Percentiles rank a stretch among this genome's conserved stretches.
phyloP scores from a whole-genome alignment of 352 stramenopile species.

The Saprolegnia parasitica region DNA sequence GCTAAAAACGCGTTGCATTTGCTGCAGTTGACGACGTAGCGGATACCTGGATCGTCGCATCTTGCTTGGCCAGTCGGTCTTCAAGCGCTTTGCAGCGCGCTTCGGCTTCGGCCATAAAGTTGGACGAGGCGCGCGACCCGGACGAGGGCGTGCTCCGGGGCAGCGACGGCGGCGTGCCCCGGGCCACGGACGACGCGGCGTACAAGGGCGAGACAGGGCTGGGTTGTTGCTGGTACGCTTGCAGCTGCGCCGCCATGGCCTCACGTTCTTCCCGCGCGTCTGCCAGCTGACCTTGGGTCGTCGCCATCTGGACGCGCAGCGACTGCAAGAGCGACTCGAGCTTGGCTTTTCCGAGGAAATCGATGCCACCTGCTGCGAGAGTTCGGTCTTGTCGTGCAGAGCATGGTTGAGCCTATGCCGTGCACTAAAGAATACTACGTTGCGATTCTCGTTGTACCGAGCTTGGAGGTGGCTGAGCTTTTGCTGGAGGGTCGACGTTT shows the following conservation, averaged over 20 bases:
- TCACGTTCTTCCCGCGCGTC: slow-evolving; percentile 71
- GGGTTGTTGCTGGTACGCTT: slow-evolving; percentile 20
- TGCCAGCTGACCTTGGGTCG: slow-evolving; percentile 52
- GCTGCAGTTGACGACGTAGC: slow-evolving; percentile 1
- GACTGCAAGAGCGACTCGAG: slow-evolving; percentile 61
- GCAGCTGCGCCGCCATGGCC: slow-evolving; percentile 69
- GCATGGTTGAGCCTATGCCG: slow-evolving; percentile 50
- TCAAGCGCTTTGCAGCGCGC: slow-evolving; percentile 73
- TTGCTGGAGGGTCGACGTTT: slow-evolving; percentile 69
- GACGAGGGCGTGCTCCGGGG: slow-evolving; percentile 20
- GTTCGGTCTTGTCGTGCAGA: slow-evolving; percentile 56
- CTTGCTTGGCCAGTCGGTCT: slow-evolving; percentile 60
- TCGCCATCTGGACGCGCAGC: slow-evolving; percentile 59
- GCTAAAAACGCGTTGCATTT: slow-evolving; percentile 37
- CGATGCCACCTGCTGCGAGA: slow-evolving; percentile 54
- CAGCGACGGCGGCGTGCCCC: background rate
- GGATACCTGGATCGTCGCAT: slow-evolving; percentile 75
- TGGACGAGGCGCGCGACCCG: slow-evolving; percentile 50
- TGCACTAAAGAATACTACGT: background rate
- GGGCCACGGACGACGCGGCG: background rate
- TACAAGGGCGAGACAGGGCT: background rate
- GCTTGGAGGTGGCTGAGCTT: slow-evolving; percentile 72
- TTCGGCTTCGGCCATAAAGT: slow-evolving; percentile 61
- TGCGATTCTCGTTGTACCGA: background rate
- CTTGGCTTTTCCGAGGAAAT: slow-evolving; percentile 46